Evolutionary conservation across 805 yeast genomes (phyloP), one percentile per base, ranked within the genome.

Genomic region (Saturnispora diversa): DNA sequence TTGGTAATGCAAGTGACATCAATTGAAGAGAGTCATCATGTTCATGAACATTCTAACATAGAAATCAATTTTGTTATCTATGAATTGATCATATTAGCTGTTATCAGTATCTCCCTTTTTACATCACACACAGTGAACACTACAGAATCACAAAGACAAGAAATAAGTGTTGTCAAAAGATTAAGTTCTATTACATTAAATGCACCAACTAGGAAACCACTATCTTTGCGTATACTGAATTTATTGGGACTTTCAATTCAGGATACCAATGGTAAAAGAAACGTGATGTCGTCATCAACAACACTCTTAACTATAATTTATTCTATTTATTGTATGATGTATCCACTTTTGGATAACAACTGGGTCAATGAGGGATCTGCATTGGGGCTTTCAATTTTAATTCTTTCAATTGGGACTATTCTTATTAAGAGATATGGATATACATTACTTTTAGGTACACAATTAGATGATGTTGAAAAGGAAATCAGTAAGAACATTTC

Each of bases 381-480:
- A 1, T 37, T 55, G 2, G n/a, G 46, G 0, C 40, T 59, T 15
- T 54, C 64, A 2, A 8, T 46, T 2, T 11, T 55, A 20, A 53
- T 58, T 7, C 39, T 55, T 3, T 32, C 42, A 8, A 33, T 52
- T n/a, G 62, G 56, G 6, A 52, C 58, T 46, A 48, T 57, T 34
- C 61, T 77, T 39, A 76, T 75, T 7, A 65, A 64, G 39, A 59
- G 66, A 12, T 57, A 78, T 12, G 77, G 80, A 0, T 70, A 69
- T 3, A 68, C 76, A 8, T 59, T 79, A 16, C 53, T 79, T 24
- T 52, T 79, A 20, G 69, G 76, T 10, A 74, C 67, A 43, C 84
- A 84, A 2, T 65, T 61, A 39, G 59, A 59, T 42, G 65, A 64
- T 21, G 54, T 39, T 44, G 64, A 37, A 37, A 43, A 62, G 0